Percentiles rank a stretch among this genome's conserved stretches.
These are phyloP conservation scores for Phytopythium ostracodes DNA, from an alignment of 352 stramenopile genomes.

Conservation along the genomic window DNA sequence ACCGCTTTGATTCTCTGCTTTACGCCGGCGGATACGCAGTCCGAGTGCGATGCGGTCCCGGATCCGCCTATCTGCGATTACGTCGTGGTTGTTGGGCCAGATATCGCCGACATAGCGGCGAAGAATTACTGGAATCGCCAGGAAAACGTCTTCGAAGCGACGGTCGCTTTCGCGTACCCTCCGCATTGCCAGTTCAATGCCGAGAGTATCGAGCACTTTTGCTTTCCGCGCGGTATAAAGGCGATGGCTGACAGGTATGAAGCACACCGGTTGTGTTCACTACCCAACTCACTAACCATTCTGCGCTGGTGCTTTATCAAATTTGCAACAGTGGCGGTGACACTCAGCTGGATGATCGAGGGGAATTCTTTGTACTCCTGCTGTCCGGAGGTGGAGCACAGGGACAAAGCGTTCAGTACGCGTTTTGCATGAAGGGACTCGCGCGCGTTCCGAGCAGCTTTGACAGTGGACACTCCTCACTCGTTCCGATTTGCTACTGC, in stretches of 20 bases:
- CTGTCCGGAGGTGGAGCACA: conserved; percentile 43
- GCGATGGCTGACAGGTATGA: background rate
- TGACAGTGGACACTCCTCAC: conserved; percentile 4
- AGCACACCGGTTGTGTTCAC: no score
- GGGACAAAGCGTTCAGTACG: conserved; percentile 51
- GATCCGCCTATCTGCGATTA: conserved; percentile 35
- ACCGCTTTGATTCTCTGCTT: no score
- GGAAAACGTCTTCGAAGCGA: conserved; percentile 48
- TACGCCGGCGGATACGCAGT: background rate
- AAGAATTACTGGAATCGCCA: conserved; percentile 38
- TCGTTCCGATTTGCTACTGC: conserved; percentile 48
- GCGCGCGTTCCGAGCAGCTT: conserved; percentile 16
- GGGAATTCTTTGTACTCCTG: conserved; percentile 46
- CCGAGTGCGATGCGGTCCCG: background rate
- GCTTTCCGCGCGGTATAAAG: conserved; percentile 46
- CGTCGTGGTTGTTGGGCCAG: conserved; percentile 37
- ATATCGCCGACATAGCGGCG: conserved; percentile 40
- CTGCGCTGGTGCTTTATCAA: no score
- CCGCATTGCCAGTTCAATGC: conserved; percentile 61
- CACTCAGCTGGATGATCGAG: background rate
- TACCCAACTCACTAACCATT: background rate
- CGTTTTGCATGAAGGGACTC: conserved; percentile 44
- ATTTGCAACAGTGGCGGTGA: background rate
- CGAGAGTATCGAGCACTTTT: conserved; percentile 73
- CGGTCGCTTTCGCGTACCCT: conserved; percentile 58